Percentiles rank a stretch among this genome's conserved stretches.
These are phyloP conservation scores for Aspergillus amoenus DNA, from an alignment of 2,329 filamentous ascomycete genomes.

Conservation along the genomic window DNA sequence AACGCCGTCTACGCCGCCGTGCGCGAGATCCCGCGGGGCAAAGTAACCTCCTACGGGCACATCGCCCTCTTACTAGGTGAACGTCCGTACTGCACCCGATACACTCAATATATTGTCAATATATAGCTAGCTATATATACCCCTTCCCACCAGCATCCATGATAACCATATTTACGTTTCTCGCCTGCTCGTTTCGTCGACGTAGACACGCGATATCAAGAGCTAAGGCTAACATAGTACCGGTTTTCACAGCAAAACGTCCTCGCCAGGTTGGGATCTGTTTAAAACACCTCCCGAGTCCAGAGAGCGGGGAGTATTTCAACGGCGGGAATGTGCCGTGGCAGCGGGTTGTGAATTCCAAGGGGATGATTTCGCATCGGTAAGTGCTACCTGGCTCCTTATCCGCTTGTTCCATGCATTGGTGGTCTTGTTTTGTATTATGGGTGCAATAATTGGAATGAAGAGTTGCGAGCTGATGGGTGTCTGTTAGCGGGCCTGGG, in stretches of 20 bases:
- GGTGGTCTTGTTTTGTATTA: neutral
- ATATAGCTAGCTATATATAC: too few species aligned
- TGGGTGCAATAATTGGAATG: too few species aligned
- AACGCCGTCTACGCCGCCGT: conserved; percentile 76
- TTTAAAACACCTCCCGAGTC: conserved; percentile 75
- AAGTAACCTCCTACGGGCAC: conserved; percentile 82
- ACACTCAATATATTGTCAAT: conserved; percentile 28
- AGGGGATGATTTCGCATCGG: conserved; percentile 83
- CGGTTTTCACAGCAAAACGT: conserved; percentile 56
- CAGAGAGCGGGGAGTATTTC: conserved; percentile 53
- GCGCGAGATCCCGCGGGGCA: conserved; percentile 78
- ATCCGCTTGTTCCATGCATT: neutral
- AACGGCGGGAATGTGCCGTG: conserved; percentile 82
- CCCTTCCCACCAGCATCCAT: too few species aligned
- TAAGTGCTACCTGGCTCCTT: conserved; percentile 38
- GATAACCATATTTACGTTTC: too few species aligned
- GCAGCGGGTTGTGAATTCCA: conserved; percentile 89
- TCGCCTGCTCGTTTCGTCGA: too few species aligned
- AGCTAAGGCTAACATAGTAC: too few species aligned
- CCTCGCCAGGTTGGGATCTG: conserved; percentile 86
- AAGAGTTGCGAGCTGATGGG: neutral
- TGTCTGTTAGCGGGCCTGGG: conserved; percentile 37
- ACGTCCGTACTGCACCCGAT: conserved; percentile 41
- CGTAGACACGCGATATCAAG: too few species aligned
- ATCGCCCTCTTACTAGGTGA: conserved; percentile 62